A percentile compares a stretch with the other conserved stretches of the same genome.
These are phyloP conservation scores for Fonsecaea pedrosoi DNA, from an alignment of 2,329 filamentous ascomycete genomes.

Conservation along the genomic window DNA sequence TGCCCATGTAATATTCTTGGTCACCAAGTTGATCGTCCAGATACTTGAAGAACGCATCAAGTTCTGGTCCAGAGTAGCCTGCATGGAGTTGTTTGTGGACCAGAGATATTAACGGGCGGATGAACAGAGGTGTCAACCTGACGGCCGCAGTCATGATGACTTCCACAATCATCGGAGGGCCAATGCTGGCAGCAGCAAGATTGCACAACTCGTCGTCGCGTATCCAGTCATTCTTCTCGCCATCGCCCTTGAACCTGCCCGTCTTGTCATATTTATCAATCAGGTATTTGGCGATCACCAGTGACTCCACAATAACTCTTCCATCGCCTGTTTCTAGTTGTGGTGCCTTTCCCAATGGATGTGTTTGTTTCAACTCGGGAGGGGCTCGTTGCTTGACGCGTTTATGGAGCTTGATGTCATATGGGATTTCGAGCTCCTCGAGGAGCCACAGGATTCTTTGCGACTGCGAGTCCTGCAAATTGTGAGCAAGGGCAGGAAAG, in stretches of 20 bases:
- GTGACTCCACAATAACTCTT: slow-evolving; percentile 43
- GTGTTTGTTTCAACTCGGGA: slow-evolving; percentile 74
- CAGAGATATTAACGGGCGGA: slow-evolving; percentile 32
- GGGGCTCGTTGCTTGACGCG: slow-evolving; percentile 67
- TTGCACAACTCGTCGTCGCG: slow-evolving; percentile 43
- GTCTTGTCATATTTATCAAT: slow-evolving; percentile 44
- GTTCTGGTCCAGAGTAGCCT: slow-evolving; percentile 31
- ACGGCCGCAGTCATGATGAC: slow-evolving; percentile 40
- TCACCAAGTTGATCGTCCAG: slow-evolving; percentile 35
- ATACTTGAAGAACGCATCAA: slow-evolving; percentile 30
- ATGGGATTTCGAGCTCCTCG: slow-evolving; percentile 78
- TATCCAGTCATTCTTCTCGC: slow-evolving; percentile 39
- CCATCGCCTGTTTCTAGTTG: slow-evolving; percentile 42
- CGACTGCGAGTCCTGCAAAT: slow-evolving; percentile 66
- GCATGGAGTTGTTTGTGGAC: slow-evolving; percentile 27
- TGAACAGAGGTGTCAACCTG: slow-evolving; percentile 34
- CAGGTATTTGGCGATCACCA: slow-evolving; percentile 44
- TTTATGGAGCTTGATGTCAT: slow-evolving; percentile 80
- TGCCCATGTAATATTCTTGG: slow-evolving; percentile 37
- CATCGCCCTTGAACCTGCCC: slow-evolving; percentile 40
- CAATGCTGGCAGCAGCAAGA: slow-evolving; percentile 42
- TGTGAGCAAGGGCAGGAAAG: neutral
- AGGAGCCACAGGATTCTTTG: slow-evolving; percentile 86
- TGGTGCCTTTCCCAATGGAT: slow-evolving; percentile 86
- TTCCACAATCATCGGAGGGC: slow-evolving; percentile 37